phyloP scores from a whole-genome alignment of 768 basidiomycete genomes.

The Psilocybe azurescens region DNA sequence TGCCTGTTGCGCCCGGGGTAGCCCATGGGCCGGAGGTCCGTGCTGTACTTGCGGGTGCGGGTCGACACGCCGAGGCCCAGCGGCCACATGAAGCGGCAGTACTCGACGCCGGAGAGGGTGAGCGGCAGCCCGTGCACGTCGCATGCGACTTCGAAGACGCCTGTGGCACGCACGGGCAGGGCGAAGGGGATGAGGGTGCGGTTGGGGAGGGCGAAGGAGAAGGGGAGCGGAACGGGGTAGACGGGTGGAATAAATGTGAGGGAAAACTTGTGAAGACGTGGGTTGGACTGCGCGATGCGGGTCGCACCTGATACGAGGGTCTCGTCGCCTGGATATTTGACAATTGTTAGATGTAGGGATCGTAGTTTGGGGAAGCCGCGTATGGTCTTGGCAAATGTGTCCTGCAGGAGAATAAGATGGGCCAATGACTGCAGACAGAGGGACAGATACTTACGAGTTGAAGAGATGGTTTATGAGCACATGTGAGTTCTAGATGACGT shows the following conservation, averaged over 20 bases:
- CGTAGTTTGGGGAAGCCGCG: slow-evolving; percentile 67
- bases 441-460: slow-evolving; percentile 57
- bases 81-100: slow-evolving; percentile 51
- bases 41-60: slow-evolving; percentile 41
- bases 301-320: slow-evolving; percentile 61
- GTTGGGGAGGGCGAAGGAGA: slow-evolving; percentile 46
- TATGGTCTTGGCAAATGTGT: slow-evolving; percentile 66
- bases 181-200: slow-evolving; percentile 45
- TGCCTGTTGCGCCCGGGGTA: slow-evolving; percentile 39
- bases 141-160: slow-evolving; percentile 59
- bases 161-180: slow-evolving; percentile 50
- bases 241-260: slow-evolving; percentile 67
- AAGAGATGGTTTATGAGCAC: slow-evolving; percentile 72
- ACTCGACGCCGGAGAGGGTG: slow-evolving; percentile 56
- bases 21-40: slow-evolving; percentile 45
- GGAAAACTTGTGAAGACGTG: slow-evolving; percentile 66
- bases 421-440: not conserved
- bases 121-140: slow-evolving; percentile 72
- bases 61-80: slow-evolving; percentile 48
- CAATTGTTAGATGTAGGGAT: slow-evolving; percentile 65
- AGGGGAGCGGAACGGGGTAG: slow-evolving; percentile 55
- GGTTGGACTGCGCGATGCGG: slow-evolving; percentile 68
- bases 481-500: slow-evolving; percentile 66
- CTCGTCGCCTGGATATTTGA: slow-evolving; percentile 70
- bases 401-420: slow-evolving; percentile 38